A percentile compares a stretch with the other conserved stretches of the same genome.
Conservation (phyloP, 768 basidiomycete genomes). For the Macrolepiota fuliginosa region DNA sequence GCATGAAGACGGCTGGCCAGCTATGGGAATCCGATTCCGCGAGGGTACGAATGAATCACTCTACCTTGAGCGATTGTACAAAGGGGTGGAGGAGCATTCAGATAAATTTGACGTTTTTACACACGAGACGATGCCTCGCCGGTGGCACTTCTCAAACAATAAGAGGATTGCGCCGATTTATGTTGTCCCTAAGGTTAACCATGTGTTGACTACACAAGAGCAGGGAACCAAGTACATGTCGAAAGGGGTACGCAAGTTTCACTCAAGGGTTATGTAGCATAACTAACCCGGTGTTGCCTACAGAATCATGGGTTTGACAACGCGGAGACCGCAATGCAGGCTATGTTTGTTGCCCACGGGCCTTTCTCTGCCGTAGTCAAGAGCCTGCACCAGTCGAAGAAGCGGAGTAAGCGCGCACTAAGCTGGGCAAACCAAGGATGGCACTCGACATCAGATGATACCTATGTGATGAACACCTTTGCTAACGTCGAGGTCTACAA, state of each 20-base stretch:
- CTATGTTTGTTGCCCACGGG: constrained; percentile 90
- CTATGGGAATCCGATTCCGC: constrained; percentile 80
- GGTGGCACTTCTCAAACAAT: constrained; percentile 72
- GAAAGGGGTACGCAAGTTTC: constrained; percentile 63
- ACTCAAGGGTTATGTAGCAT: background rate
- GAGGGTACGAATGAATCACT: constrained; percentile 52
- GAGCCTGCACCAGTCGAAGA: constrained; percentile 39
- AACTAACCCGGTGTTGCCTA: background rate
- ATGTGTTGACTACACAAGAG: constrained; percentile 66
- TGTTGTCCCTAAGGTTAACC: constrained; percentile 78
- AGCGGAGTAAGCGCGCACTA: constrained; percentile 13
- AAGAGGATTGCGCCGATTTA: constrained; percentile 88
- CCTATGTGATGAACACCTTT: constrained; percentile 81
- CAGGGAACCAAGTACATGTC: constrained; percentile 61
- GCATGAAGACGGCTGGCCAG: constrained; percentile 88
- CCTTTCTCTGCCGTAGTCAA: constrained; percentile 78
- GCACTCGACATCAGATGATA: constrained; percentile 63
- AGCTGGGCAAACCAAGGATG: constrained; percentile 43
- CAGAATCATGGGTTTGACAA: constrained; percentile 94
- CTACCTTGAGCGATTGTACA: constrained; percentile 52
- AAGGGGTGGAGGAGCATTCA: constrained; percentile 47
- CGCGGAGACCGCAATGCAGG: constrained; percentile 71
- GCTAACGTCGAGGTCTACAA: constrained; percentile 84
- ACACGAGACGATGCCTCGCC: constrained; percentile 74
- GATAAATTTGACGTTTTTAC: constrained; percentile 81